Base-by-base conservation (phyloP, 306 rosid species). In the Casuarina cunninghamiana region DNA sequence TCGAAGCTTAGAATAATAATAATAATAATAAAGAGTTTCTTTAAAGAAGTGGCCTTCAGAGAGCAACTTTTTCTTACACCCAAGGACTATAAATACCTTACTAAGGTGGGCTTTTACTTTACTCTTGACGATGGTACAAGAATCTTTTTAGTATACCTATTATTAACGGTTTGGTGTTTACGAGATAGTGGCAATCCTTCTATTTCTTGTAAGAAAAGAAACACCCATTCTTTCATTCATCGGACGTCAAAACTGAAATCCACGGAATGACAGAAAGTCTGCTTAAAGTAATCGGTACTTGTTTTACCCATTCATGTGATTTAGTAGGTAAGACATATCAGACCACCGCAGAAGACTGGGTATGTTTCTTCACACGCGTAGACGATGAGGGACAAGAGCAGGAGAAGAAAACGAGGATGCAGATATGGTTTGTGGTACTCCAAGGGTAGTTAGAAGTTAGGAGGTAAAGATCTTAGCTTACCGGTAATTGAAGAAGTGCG, bases 401-500 rank as follows among this genome's bases (percentile, higher is more conserved):
- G 11, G 4, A 5, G 46, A 38, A 63, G 46, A 37, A 15, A 13
- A 44, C 38, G 11, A 42, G 53, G 39, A 55, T 46, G 26, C 5
- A 71, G n/a, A 46, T 55, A 69, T 48, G 45, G 51, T 63, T 46
- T 49, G 4, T 7, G 68, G 79, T 76, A 41, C n/a, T 69, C n/a
- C 39, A 62, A 72, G 57, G 75, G 77, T 62, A 61, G 84, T 75
- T 78, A 75, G 68, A 70, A 74, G 46, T 38, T 26, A 0, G 65
- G 16, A 51, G 32, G 72, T 57, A 74, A 70, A 60, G 77, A 78
- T 53, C 70, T 74, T 78, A 69, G 54, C 54, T 66, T 41, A 15
- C 72, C 50, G 65, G 42, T 45, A 72, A 61, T 69, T 35, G 63
- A 76, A 15, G 75, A 50, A 80, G 70, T 17, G 73, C 81, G 79